Evolutionary conservation across 306 rosid genomes (phyloP).

Genomic region (Chamaecrista fasciculata): DNA sequence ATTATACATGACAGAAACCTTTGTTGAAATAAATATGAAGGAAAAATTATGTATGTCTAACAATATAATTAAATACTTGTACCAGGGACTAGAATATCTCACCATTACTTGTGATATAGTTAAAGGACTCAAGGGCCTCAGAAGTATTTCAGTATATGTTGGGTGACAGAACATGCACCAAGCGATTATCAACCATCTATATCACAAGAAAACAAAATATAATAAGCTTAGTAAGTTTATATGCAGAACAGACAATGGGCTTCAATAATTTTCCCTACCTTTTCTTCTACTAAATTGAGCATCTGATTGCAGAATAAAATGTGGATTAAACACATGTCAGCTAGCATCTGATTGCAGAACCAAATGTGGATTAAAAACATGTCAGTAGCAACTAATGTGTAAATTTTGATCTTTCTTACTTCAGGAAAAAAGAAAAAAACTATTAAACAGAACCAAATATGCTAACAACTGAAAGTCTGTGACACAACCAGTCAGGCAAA

Average conservation of each 20-base stretch:
- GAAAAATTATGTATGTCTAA: neutral
- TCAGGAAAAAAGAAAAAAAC: too few species aligned
- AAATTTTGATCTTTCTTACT: too few species aligned
- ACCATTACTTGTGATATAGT: constrained; percentile 73
- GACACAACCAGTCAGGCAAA: too few species aligned
- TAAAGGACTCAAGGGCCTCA: constrained; percentile 74
- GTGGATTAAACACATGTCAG: too few species aligned
- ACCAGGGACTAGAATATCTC: constrained; percentile 7
- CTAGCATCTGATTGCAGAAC: too few species aligned
- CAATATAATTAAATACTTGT: neutral
- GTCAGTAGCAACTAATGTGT: too few species aligned
- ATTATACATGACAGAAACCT: neutral
- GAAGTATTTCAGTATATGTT: constrained; percentile 67
- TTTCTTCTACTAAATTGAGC: constrained; percentile 18
- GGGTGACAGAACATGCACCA: constrained; percentile 72
- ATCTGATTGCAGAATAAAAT: constrained; percentile 11
- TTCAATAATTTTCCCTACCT: too few species aligned
- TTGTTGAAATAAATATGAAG: neutral
- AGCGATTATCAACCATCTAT: constrained; percentile 73
- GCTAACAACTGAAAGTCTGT: too few species aligned
- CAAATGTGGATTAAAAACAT: too few species aligned
- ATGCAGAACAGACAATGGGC: constrained; percentile 11
- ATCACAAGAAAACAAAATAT: constrained; percentile 12
- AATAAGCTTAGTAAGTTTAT: constrained; percentile 26
- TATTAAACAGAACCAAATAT: too few species aligned